These are phyloP conservation scores for Colletotrichum sp. DNA, from an alignment of 2,329 filamentous ascomycete species.

Conservation along the genomic window DNA sequence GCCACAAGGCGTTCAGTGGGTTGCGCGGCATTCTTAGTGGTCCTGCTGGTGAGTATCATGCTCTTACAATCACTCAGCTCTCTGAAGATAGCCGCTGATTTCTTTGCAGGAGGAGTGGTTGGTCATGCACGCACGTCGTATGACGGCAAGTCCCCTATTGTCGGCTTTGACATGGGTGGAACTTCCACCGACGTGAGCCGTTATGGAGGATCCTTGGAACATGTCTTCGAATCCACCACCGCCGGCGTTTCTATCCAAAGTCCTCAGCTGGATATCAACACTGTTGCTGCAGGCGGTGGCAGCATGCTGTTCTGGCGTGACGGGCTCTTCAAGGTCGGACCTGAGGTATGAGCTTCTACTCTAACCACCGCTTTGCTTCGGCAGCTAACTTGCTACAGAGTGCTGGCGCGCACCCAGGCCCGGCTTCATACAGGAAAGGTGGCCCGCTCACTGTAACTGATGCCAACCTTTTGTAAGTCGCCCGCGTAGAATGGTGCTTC, in stretches of 20 bases:
- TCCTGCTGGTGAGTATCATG: slow-evolving; percentile 61
- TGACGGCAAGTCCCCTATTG: slow-evolving; percentile 73
- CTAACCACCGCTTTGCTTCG: too few species aligned
- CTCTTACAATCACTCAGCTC: accelerated
- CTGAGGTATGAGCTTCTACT: slow-evolving; percentile 45
- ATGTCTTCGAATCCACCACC: slow-evolving; percentile 74
- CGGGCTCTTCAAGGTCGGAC: slow-evolving; percentile 75
- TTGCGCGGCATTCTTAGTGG: slow-evolving; percentile 74
- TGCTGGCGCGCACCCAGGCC: slow-evolving; percentile 72
- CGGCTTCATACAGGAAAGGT: slow-evolving; percentile 74
- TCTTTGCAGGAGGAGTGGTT: slow-evolving; percentile 62
- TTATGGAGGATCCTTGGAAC: slow-evolving; percentile 52
- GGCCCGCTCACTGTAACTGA: slow-evolving; percentile 77
- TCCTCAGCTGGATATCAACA: slow-evolving; percentile 68
- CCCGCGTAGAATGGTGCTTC: background rate
- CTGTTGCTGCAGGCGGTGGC: slow-evolving; percentile 73
- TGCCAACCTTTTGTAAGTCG: slow-evolving; percentile 62
- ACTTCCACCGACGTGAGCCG: slow-evolving; percentile 78
- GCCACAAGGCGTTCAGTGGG: slow-evolving; percentile 69
- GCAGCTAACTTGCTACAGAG: slow-evolving; percentile 36
- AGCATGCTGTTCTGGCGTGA: slow-evolving; percentile 73
- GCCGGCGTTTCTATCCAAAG: slow-evolving; percentile 68
- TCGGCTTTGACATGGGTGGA: slow-evolving; percentile 76
- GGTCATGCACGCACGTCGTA: slow-evolving; percentile 78
- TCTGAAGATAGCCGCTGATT: background rate